A percentile compares a stretch with the other conserved stretches of the same genome.
Evolutionary conservation across 2,329 filamentous ascomycete genomes (phyloP).

Genomic region (Nothophoma quercina): DNA sequence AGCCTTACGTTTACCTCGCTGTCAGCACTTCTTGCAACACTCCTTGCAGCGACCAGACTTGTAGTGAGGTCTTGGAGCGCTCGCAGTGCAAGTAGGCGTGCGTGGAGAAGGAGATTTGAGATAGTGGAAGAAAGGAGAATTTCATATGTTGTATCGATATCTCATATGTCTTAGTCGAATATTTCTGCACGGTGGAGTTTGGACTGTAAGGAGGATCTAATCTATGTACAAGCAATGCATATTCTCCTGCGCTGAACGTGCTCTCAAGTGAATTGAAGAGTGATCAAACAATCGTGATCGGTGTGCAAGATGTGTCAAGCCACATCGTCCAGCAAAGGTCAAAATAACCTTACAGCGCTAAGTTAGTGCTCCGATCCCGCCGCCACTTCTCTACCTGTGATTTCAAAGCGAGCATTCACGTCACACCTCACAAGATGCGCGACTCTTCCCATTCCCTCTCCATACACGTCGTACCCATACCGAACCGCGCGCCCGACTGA

Average conservation of each 20-base stretch:
- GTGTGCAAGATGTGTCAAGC: neutral
- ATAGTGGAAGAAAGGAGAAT: neutral
- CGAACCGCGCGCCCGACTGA: constrained; percentile 32
- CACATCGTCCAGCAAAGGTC: neutral
- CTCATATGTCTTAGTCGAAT: constrained; percentile 8
- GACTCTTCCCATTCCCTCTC: neutral
- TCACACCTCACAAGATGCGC: constrained; percentile 23
- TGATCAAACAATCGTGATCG: neutral
- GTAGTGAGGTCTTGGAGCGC: constrained; percentile 33
- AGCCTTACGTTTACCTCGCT: constrained; percentile 37
- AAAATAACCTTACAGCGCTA: constrained; percentile 14
- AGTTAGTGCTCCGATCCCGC: constrained; percentile 37
- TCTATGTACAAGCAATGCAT: constrained; percentile 22
- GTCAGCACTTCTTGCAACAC: constrained; percentile 31
- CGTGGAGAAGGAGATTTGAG: neutral
- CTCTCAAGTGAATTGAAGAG: neutral
- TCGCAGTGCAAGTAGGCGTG: constrained; percentile 25
- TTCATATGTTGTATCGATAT: constrained; percentile 5
- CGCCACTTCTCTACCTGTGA: constrained; percentile 36
- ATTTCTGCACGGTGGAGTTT: constrained; percentile 19
- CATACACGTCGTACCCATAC: neutral
- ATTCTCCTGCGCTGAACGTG: constrained; percentile 1
- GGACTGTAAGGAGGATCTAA: constrained; percentile 24
- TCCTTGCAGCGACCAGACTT: constrained; percentile 30
- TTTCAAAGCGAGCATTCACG: constrained; percentile 42